These are phyloP conservation scores for Pichia sp. DNA, from an alignment of 1,139 yeast genomes.

Conservation along the genomic window DNA sequence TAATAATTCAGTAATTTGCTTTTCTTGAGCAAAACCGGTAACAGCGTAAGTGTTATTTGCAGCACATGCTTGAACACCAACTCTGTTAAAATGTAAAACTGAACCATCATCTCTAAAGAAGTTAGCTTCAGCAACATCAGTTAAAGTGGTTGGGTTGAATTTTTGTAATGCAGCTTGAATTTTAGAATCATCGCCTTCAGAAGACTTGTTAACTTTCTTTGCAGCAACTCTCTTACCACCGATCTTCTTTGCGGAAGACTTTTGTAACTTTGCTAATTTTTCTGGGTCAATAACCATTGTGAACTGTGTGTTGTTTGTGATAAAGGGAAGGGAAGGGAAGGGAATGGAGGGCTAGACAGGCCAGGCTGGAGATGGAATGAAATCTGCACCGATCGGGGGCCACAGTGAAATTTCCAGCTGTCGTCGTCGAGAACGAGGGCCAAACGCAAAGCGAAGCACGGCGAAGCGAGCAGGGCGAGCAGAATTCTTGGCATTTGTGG, in stretches of 20 bases:
- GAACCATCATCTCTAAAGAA: constrained; percentile 95
- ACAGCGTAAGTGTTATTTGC: constrained; percentile 90
- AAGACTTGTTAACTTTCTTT: constrained; percentile 54
- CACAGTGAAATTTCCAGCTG: not conserved
- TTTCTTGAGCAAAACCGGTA: constrained; percentile 93
- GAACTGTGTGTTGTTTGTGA: not conserved
- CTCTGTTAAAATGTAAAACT: constrained; percentile 92
- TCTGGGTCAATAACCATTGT: constrained; percentile 81
- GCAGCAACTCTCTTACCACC: constrained; percentile 89
- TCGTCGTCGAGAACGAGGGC: constrained; percentile 4
- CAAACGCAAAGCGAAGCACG: no score
- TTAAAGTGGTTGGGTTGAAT: constrained; percentile 83
- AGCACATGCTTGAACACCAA: constrained; percentile 90
- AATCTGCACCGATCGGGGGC: not conserved
- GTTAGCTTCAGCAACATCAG: constrained; percentile 93
- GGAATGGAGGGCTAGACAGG: not conserved
- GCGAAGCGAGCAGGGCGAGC: no score
- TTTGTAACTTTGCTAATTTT: constrained; percentile 79
- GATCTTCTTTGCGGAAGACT: constrained; percentile 66
- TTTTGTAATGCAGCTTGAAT: constrained; percentile 86
- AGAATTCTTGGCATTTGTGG: no score
- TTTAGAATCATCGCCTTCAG: constrained; percentile 83
- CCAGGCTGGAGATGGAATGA: no score
- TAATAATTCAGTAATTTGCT: constrained; percentile 85
- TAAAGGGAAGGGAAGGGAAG: not conserved